Percentiles rank a stretch among this genome's conserved stretches.
These are phyloP conservation scores for Rhynchospora tenuis DNA, from an alignment of 176 grass and related monocot genomes.

Conservation along the genomic window DNA sequence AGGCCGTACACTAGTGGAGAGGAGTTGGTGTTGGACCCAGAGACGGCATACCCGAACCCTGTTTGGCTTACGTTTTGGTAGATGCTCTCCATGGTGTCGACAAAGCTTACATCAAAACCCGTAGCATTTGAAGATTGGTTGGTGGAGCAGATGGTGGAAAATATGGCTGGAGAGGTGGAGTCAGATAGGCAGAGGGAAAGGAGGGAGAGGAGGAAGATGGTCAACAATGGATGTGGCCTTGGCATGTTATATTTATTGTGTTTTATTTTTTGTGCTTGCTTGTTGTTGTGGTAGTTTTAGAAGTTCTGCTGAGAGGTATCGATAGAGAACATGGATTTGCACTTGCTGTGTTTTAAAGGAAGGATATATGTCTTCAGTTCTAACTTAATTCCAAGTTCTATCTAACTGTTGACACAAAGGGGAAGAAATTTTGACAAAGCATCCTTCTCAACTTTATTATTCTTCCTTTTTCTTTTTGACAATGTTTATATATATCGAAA, in stretches of 20 bases:
- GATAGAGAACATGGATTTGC: background rate
- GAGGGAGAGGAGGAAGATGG: constrained; percentile 1
- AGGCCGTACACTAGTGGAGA: constrained; percentile 40
- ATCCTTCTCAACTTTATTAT: background rate
- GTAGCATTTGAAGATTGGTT: constrained; percentile 14
- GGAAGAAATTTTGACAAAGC: background rate
- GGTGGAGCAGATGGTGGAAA: constrained; percentile 37
- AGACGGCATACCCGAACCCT: constrained; percentile 45
- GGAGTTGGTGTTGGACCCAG: constrained; percentile 21
- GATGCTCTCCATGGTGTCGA: constrained; percentile 45
- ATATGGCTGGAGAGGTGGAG: constrained; percentile 21
- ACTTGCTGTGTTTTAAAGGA: background rate
- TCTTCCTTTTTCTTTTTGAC: background rate
- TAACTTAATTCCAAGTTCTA: too few species aligned
- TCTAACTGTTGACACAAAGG: background rate
- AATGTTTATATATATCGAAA: background rate
- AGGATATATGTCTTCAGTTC: background rate
- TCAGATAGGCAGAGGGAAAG: background rate
- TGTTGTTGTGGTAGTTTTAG: background rate
- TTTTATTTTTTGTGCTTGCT: too few species aligned
- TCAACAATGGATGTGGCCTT: background rate
- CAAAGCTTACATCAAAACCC: constrained; percentile 64
- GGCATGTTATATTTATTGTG: background rate
- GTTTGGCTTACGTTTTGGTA: constrained; percentile 51
- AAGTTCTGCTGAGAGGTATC: background rate